Evolutionary conservation across 1,139 yeast species (phyloP).

Genomic region (Hyphopichia buzzinii): DNA sequence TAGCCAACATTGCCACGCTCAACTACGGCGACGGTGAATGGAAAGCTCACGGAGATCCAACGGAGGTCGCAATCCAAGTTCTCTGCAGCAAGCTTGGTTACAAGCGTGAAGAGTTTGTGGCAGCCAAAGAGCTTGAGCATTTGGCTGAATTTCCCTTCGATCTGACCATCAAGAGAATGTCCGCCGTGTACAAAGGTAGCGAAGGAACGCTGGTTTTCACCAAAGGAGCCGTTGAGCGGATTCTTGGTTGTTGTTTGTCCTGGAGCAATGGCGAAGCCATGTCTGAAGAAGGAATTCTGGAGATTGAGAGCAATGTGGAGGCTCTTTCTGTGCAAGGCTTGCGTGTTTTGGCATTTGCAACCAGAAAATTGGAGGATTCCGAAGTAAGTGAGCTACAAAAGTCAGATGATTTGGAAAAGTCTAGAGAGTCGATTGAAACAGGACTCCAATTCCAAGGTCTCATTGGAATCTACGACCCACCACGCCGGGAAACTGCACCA

Average conservation of each 20-base stretch:
- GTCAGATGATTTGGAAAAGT: slow-evolving; percentile 9
- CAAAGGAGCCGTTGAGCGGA: slow-evolving; percentile 55
- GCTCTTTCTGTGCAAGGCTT: slow-evolving; percentile 41
- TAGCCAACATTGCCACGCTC: slow-evolving; percentile 35
- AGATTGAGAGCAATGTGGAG: slow-evolving; percentile 31
- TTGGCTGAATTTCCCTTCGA: slow-evolving; percentile 34
- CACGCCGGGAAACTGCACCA: slow-evolving; percentile 48
- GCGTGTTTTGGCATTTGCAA: slow-evolving; percentile 47
- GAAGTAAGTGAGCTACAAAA: slow-evolving; percentile 2
- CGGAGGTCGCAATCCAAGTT: slow-evolving; percentile 38
- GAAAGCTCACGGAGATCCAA: slow-evolving; percentile 39
- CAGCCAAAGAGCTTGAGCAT: slow-evolving; percentile 11
- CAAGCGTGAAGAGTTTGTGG: slow-evolving; percentile 18
- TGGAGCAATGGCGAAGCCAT: slow-evolving; percentile 25
- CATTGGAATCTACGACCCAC: slow-evolving; percentile 55
- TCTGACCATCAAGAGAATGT: slow-evolving; percentile 46
- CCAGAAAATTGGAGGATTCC: slow-evolving; percentile 13
- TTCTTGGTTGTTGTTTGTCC: slow-evolving; percentile 36
- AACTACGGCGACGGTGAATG: slow-evolving; percentile 27
- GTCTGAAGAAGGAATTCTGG: slow-evolving; percentile 18
- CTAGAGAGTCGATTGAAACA: slow-evolving; percentile 30
- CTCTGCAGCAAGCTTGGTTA: slow-evolving; percentile 25
- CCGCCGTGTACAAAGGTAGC: slow-evolving; percentile 31
- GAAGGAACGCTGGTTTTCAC: slow-evolving; percentile 28
- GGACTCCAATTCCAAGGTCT: slow-evolving; percentile 44